Percentiles rank a stretch among this genome's conserved stretches.
Conservation (phyloP, 2,329 filamentous ascomycete species). For the Colletotrichum sojae region DNA sequence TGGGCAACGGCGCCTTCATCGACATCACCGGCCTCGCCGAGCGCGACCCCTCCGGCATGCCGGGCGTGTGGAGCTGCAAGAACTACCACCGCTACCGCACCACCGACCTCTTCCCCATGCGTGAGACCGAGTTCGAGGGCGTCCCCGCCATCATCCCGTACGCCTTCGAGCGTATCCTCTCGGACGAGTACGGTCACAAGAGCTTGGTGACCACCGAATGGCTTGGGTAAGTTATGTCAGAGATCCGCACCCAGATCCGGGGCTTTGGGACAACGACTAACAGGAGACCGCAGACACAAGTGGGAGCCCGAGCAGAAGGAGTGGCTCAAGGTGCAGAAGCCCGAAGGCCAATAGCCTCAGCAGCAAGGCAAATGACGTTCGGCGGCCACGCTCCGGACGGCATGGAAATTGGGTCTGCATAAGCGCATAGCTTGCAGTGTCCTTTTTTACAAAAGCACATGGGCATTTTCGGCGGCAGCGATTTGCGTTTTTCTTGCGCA, state of each 20-base stretch:
- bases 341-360: conserved; percentile 17
- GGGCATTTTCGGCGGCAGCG: conserved; percentile 12
- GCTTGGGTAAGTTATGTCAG: conserved; percentile 66
- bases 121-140: conserved; percentile 81
- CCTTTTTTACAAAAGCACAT: neutral
- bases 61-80: conserved; percentile 84
- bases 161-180: conserved; percentile 75
- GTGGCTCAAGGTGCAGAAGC: conserved; percentile 65
- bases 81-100: conserved; percentile 81
- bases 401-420: conserved; percentile 4
- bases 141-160: conserved; percentile 79
- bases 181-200: conserved; percentile 75
- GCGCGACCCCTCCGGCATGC: conserved; percentile 69
- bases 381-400: neutral
- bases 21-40: conserved; percentile 86
- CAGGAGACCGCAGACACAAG: conserved; percentile 63
- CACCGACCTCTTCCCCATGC: conserved; percentile 82
- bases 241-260: conserved; percentile 5
- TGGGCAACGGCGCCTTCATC: conserved; percentile 81
- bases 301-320: conserved; percentile 72
- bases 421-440: neutral
- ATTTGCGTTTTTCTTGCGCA: conserved; percentile 19
- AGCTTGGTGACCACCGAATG: conserved; percentile 73
- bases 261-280: conserved; percentile 18
- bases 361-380: neutral